Evolutionary conservation across 2,329 filamentous ascomycete genomes (phyloP).

Genomic region (Coniochaeta prunicola): DNA sequence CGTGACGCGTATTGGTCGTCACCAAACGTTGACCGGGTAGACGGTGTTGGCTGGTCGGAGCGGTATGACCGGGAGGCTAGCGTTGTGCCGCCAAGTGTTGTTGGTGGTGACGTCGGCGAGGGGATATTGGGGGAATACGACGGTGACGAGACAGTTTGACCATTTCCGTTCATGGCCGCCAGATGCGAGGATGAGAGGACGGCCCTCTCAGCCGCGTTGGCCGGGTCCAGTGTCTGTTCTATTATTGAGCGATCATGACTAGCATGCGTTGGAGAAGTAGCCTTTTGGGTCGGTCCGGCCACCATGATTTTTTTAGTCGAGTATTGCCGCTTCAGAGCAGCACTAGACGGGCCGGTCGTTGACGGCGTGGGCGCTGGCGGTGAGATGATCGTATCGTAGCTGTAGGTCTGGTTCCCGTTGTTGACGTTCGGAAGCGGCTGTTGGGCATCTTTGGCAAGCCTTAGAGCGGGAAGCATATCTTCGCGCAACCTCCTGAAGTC

Average conservation of each 20-base stretch:
- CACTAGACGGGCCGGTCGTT: constrained; percentile 40
- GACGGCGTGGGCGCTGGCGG: constrained; percentile 49
- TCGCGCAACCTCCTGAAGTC: constrained; percentile 85
- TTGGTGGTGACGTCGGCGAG: constrained; percentile 62
- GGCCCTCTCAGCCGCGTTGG: constrained; percentile 60
- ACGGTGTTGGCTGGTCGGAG: constrained; percentile 46
- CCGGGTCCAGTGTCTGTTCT: constrained; percentile 61
- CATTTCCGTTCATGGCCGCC: constrained; percentile 59
- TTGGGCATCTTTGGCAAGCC: constrained; percentile 84
- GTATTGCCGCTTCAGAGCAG: constrained; percentile 61
- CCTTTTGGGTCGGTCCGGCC: constrained; percentile 67
- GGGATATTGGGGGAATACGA: constrained; percentile 58
- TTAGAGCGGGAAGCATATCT: constrained; percentile 83
- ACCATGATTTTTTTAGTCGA: constrained; percentile 70
- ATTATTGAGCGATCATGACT: constrained; percentile 58
- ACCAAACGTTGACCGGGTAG: constrained; percentile 47
- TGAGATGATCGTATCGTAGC: constrained; percentile 47
- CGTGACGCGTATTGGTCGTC: constrained; percentile 30
- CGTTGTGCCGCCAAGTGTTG: constrained; percentile 38
- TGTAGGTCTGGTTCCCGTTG: constrained; percentile 34
- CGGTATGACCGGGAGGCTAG: constrained; percentile 56
- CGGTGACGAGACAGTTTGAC: constrained; percentile 44
- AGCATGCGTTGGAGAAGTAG: constrained; percentile 64
- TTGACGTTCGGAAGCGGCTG: constrained; percentile 66
- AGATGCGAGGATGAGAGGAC: constrained; percentile 63